Evolutionary conservation across 2,329 filamentous ascomycete genomes (phyloP).

Genomic region (Xylaria sp.): DNA sequence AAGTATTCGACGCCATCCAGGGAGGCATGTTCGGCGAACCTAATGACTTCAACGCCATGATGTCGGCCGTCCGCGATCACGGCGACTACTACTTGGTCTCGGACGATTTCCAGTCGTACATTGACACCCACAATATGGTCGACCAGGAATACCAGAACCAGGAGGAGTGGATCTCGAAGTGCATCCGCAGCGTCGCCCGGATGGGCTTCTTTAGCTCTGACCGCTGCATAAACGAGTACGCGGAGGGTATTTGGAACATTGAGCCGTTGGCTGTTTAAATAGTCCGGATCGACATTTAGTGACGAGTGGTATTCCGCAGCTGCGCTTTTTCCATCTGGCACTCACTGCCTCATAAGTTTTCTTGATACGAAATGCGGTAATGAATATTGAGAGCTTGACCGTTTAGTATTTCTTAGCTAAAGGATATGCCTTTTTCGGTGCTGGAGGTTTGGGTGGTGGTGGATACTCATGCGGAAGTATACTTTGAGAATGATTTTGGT

Average conservation of each 20-base stretch:
- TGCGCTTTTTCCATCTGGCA: background rate
- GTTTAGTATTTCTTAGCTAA: background rate
- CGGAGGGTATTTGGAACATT: slow-evolving; percentile 96
- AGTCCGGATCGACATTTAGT: background rate
- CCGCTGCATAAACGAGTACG: slow-evolving; percentile 96
- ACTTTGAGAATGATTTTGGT: background rate
- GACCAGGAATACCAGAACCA: slow-evolving; percentile 93
- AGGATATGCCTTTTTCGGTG: background rate
- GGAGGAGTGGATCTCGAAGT: slow-evolving; percentile 92
- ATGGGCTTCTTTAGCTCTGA: slow-evolving; percentile 99
- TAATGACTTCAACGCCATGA: slow-evolving; percentile 81
- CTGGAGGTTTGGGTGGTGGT: background rate
- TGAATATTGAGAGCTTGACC: background rate
- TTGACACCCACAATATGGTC: slow-evolving; percentile 89
- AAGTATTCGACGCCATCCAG: slow-evolving; percentile 87
- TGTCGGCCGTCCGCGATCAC: slow-evolving; percentile 87
- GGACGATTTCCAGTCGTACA: slow-evolving; percentile 96
- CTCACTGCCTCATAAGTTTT: background rate
- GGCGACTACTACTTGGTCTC: slow-evolving; percentile 98
- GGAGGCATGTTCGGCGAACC: slow-evolving; percentile 83
- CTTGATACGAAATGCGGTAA: background rate
- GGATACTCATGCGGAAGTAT: background rate
- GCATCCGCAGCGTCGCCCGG: slow-evolving; percentile 84
- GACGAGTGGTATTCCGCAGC: background rate
- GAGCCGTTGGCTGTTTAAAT: slow-evolving; percentile 74